These are phyloP conservation scores for Bimuria novae-zelandiae DNA, from an alignment of 2,329 filamentous ascomycete species.

Conservation along the genomic window DNA sequence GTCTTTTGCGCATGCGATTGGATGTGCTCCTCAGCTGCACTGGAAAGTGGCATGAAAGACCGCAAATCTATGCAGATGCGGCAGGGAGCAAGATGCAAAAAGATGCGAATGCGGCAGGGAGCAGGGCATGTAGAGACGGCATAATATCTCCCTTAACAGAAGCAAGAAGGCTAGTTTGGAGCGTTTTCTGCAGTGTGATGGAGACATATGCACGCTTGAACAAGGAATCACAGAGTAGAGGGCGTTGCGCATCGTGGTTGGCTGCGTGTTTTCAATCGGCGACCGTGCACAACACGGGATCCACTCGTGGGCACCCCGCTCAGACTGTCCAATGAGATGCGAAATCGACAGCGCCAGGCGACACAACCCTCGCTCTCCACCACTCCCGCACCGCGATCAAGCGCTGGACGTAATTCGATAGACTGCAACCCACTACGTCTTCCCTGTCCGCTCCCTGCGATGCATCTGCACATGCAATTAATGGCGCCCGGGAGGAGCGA, in stretches of 20 bases:
- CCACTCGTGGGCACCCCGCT: conserved; percentile 32
- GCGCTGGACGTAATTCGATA: conserved; percentile 44
- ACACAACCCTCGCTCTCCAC: conserved; percentile 34
- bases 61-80: conserved; percentile 36
- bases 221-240: conserved; percentile 35
- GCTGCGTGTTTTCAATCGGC: conserved; percentile 33
- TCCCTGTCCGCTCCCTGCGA: conserved; percentile 36
- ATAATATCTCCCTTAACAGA: conserved; percentile 14
- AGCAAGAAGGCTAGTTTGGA: conserved; percentile 1
- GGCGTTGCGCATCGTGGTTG: conserved; percentile 21
- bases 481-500: conserved; percentile 34
- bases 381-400: conserved; percentile 40
- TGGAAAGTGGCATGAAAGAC: conserved; percentile 26
- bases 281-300: conserved; percentile 26
- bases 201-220: conserved; percentile 28
- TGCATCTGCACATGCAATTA: conserved; percentile 42
- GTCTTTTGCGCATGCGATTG: conserved; percentile 23
- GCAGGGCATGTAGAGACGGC: conserved; percentile 17
- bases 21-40: conserved; percentile 10
- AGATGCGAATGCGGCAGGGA: conserved; percentile 33
- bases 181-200: conserved; percentile 40
- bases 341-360: conserved; percentile 20
- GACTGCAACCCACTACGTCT: conserved; percentile 36
- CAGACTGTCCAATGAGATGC: conserved; percentile 24
- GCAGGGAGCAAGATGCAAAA: conserved; percentile 38